phyloP scores from a whole-genome alignment of 2,329 filamentous ascomycete genomes.

The Trichoderma cornu-damae region DNA sequence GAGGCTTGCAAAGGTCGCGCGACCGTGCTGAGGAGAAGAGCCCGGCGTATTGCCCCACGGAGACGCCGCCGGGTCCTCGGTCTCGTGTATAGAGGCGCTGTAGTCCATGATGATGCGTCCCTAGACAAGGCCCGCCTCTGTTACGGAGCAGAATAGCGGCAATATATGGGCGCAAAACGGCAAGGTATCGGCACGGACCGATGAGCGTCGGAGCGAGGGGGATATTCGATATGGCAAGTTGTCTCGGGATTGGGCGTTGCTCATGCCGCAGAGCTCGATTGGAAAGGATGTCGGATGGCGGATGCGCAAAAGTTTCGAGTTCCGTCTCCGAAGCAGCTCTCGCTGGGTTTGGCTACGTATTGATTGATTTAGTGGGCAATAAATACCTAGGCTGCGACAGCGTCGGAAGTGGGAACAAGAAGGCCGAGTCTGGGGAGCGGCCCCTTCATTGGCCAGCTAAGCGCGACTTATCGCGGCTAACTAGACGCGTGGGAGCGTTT shows the following conservation, averaged over 20 bases:
- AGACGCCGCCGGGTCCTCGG: constrained; percentile 48
- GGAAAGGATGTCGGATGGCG: constrained; percentile 10
- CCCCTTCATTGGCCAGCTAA: constrained; percentile 21
- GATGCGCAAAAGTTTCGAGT: constrained; percentile 11
- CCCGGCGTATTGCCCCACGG: constrained; percentile 54
- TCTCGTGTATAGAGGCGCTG: constrained; percentile 50
- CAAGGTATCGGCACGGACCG: background rate
- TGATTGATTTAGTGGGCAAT: too few species aligned
- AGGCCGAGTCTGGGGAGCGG: constrained; percentile 14
- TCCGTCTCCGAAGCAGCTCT: constrained; percentile 3
- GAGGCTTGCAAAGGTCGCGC: constrained; percentile 40
- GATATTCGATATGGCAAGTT: background rate
- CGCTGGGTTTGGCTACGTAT: constrained; percentile 28
- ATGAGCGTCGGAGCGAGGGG: background rate
- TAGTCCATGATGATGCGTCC: constrained; percentile 48
- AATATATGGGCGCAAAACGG: constrained; percentile 22
- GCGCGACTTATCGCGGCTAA: constrained; percentile 26
- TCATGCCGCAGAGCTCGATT: constrained; percentile 17
- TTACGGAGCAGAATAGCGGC: constrained; percentile 21
- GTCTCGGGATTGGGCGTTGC: constrained; percentile 1
- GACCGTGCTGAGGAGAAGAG: constrained; percentile 45
- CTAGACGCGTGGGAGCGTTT: constrained; percentile 19
- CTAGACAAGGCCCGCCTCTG: background rate
- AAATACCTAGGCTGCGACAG: constrained; percentile 24
- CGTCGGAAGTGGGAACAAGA: constrained; percentile 11